Conservation (phyloP, 2,329 filamentous ascomycete genomes). For the Epichloe gansuensis region DNA sequence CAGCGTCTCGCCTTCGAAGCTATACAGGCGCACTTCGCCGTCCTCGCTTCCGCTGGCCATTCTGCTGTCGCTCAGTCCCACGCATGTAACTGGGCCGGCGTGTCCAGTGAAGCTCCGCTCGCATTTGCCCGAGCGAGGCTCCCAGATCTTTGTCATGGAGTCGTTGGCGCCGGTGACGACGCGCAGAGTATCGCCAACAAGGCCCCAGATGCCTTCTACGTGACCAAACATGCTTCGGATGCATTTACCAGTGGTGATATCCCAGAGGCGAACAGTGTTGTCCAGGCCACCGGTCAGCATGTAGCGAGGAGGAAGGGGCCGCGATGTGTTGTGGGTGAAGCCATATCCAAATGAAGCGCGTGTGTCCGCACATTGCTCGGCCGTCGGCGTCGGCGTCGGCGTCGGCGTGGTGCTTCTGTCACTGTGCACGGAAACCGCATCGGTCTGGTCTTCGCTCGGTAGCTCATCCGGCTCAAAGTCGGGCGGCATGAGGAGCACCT, state of each 20-base stretch:
- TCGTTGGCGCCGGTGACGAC: slow-evolving; percentile 87
- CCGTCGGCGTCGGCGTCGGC: slow-evolving; percentile 14
- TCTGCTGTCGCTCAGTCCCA: slow-evolving; percentile 77
- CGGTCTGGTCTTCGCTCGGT: slow-evolving; percentile 36
- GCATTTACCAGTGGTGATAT: slow-evolving; percentile 68
- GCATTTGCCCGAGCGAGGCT: slow-evolving; percentile 80
- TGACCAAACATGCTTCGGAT: slow-evolving; percentile 93
- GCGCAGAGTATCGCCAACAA: slow-evolving; percentile 78
- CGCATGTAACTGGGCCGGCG: slow-evolving; percentile 81
- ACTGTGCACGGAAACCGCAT: slow-evolving; percentile 39
- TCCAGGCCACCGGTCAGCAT: slow-evolving; percentile 90
- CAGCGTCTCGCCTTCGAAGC: slow-evolving; percentile 47
- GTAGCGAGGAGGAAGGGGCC: slow-evolving; percentile 71
- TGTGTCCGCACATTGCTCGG: slow-evolving; percentile 27
- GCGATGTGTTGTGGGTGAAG: slow-evolving; percentile 47
- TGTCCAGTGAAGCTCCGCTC: slow-evolving; percentile 89
- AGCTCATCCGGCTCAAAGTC: slow-evolving; percentile 81
- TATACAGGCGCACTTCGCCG: slow-evolving; percentile 77
- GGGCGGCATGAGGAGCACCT: slow-evolving; percentile 69
- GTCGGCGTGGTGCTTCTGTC: slow-evolving; percentile 31
- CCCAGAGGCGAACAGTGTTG: slow-evolving; percentile 85
- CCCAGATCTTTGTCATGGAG: slow-evolving; percentile 89
- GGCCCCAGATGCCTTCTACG: slow-evolving; percentile 88
- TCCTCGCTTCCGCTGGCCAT: slow-evolving; percentile 92
- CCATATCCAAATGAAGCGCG: slow-evolving; percentile 46